A percentile compares a stretch with the other conserved stretches of the same genome.
phyloP scores from a whole-genome alignment of 306 rosid genomes.

The Carpinus viminea region DNA sequence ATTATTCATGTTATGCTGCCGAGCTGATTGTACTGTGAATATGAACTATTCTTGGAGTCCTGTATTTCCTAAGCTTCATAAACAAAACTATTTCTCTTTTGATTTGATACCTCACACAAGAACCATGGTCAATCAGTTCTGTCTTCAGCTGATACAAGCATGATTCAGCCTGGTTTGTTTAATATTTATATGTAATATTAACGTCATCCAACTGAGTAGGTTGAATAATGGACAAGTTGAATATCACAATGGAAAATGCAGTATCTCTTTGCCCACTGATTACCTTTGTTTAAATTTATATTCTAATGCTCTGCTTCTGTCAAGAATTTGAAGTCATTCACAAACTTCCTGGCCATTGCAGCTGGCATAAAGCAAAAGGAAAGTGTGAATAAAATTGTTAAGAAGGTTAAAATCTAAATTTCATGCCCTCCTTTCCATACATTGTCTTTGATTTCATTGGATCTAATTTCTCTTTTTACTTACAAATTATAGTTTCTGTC shows the following conservation, averaged over 20 bases:
- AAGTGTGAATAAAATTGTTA: constrained; percentile 26
- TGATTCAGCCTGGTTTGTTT: not conserved
- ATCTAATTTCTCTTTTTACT: not conserved
- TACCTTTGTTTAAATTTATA: not conserved
- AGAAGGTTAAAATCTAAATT: constrained; percentile 15
- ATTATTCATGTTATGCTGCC: not conserved
- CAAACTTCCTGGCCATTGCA: constrained; percentile 29
- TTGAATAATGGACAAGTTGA: not conserved
- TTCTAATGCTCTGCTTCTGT: not conserved
- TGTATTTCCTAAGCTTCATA: not conserved
- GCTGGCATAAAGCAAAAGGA: constrained; percentile 34
- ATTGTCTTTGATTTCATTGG: not conserved
- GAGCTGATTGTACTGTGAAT: not conserved
- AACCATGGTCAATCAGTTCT: not conserved
- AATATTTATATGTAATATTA: too few species aligned
- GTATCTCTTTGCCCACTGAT: not conserved
- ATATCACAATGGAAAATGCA: not conserved
- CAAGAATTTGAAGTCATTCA: constrained; percentile 15
- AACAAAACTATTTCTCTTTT: not conserved
- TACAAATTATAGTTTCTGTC: constrained; percentile 36
- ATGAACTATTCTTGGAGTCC: not conserved
- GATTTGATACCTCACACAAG: not conserved
- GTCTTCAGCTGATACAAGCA: not conserved
- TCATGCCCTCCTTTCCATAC: not conserved
- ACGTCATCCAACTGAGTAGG: not conserved